phyloP scores from a whole-genome alignment of 192 early-diverging fungal species.

The Umbelopsis sp. region DNA sequence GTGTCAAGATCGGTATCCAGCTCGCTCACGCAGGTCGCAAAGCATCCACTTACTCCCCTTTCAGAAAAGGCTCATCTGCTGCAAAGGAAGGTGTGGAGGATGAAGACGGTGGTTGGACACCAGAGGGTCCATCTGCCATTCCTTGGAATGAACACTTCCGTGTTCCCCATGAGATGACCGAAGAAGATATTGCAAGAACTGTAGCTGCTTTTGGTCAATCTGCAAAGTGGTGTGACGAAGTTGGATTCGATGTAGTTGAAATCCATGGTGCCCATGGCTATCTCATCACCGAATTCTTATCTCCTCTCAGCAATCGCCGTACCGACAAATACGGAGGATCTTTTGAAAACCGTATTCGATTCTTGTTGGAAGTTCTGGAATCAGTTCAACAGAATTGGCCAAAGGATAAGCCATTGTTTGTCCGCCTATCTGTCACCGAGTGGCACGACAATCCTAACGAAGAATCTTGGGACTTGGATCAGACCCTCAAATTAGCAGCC shows the following conservation, averaged over 20 bases:
- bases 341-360: no score
- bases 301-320: no score
- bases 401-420: constrained; percentile 78
- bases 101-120: constrained; percentile 71
- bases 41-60: constrained; percentile 27
- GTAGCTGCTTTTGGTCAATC: no score
- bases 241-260: no score
- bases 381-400: constrained; percentile 62
- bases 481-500: constrained; percentile 65
- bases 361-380: no score
- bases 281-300: no score
- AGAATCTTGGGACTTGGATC: constrained; percentile 66
- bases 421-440: constrained; percentile 82
- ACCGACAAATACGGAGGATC: no score
- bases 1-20: constrained; percentile 69
- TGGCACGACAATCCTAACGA: constrained; percentile 58
- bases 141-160: constrained; percentile 44
- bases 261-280: no score
- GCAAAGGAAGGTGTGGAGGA: constrained; percentile 14
- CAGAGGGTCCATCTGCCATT: constrained; percentile 65
- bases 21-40: constrained; percentile 87
- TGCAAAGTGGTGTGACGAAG: no score
- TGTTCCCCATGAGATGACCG: no score
- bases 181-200: no score
- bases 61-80: background rate